Conservation (phyloP, 2,329 filamentous ascomycete genomes). For the Proliferodiscus dingleyae region DNA sequence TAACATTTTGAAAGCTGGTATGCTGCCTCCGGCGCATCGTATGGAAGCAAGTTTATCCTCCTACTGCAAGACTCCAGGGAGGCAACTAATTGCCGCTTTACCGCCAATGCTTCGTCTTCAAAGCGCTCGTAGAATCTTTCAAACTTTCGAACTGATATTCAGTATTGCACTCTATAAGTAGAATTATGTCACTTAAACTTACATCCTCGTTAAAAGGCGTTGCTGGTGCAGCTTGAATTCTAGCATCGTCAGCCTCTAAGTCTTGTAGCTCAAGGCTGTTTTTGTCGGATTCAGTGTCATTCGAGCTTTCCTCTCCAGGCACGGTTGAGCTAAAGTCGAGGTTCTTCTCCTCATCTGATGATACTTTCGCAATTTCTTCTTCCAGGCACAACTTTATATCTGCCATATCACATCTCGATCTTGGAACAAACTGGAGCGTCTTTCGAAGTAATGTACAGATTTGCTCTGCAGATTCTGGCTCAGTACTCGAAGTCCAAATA, state of each 20-base stretch:
- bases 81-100: not conserved
- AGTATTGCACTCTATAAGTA: not conserved
- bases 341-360: not conserved
- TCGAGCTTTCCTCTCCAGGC: not conserved
- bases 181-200: not conserved
- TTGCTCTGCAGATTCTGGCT: not conserved
- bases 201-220: not conserved
- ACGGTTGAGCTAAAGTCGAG: not conserved
- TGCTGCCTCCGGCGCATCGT: not conserved
- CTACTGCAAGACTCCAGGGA: not conserved
- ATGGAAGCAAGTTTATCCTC: not conserved
- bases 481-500: not conserved
- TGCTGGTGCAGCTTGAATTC: not conserved
- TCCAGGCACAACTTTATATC: not conserved
- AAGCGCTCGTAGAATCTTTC: not conserved
- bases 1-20: not conserved
- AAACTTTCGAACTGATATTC: not conserved
- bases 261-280: not conserved
- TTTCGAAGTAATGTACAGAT: not conserved
- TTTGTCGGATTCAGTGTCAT: not conserved
- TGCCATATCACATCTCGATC: not conserved
- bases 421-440: not conserved
- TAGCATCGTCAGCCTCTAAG: not conserved
- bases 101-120: not conserved
- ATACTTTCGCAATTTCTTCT: not conserved